Conservation (phyloP, 306 rosid species). For the Trichosanthes truncata region DNA sequence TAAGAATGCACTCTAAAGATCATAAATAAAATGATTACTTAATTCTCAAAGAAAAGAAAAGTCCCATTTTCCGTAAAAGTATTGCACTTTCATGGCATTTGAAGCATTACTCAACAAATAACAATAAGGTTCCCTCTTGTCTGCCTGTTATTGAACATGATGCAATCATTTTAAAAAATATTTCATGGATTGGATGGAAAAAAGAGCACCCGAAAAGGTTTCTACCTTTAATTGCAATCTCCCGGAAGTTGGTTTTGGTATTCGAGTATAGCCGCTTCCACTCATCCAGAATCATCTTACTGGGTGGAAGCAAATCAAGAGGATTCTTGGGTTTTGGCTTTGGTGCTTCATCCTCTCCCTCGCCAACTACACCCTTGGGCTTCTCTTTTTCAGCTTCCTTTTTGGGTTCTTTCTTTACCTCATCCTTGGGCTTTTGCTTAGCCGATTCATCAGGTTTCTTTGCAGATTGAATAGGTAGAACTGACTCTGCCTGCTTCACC, state of each 20-base stretch:
- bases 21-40: not conserved
- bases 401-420: slow-evolving; percentile 36
- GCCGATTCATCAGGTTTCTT: slow-evolving; percentile 40
- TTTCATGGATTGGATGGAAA: slow-evolving; percentile 28
- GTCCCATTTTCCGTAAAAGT: not conserved
- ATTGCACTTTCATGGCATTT: not conserved
- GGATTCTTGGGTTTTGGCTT: slow-evolving; percentile 78
- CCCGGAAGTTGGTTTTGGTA: slow-evolving; percentile 84
- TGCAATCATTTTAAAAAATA: slow-evolving; percentile 54
- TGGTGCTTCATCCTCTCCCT: slow-evolving; percentile 34
- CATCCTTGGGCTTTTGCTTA: slow-evolving; percentile 33
- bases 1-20: not conserved
- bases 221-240: slow-evolving; percentile 83
- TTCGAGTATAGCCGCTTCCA: slow-evolving; percentile 88
- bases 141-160: not conserved
- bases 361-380: slow-evolving; percentile 34
- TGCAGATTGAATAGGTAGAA: slow-evolving; percentile 41
- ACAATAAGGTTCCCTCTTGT: not conserved
- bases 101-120: not conserved
- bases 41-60: not conserved
- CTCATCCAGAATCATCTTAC: slow-evolving; percentile 80
- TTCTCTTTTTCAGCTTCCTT: slow-evolving; percentile 16
- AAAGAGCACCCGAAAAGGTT: not conserved
- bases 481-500: slow-evolving; percentile 50
- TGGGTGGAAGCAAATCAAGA: slow-evolving; percentile 85